A percentile compares a stretch with the other conserved stretches of the same genome.
phyloP scores from a whole-genome alignment of 768 basidiomycete species.

The Boletus sp. region DNA sequence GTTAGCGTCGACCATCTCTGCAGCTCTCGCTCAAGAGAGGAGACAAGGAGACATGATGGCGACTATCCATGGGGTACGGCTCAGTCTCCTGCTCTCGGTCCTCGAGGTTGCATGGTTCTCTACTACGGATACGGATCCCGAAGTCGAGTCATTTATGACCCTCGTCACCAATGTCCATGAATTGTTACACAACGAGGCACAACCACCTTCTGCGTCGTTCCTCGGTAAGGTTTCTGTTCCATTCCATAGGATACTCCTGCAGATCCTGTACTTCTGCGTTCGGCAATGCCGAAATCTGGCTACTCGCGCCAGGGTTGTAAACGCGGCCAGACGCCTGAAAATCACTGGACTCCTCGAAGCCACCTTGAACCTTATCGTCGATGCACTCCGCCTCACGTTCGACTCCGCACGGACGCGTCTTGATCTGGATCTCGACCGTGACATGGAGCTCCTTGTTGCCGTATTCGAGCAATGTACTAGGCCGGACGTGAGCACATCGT shows the following conservation, averaged over 20 bases:
- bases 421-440: conserved; percentile 68
- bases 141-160: conserved; percentile 58
- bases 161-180: conserved; percentile 60
- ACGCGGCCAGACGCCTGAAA: conserved; percentile 59
- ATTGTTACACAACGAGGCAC: conserved; percentile 71
- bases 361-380: conserved; percentile 62
- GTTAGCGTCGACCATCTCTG: conserved; percentile 63
- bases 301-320: conserved; percentile 47
- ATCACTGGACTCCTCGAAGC: conserved; percentile 62
- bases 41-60: conserved; percentile 85
- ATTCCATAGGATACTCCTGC: conserved; percentile 79
- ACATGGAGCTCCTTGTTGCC: conserved; percentile 78
- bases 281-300: conserved; percentile 57
- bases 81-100: conserved; percentile 71
- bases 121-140: conserved; percentile 49
- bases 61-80: conserved; percentile 70
- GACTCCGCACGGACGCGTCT: conserved; percentile 55
- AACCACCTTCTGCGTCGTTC: conserved; percentile 72
- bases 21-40: conserved; percentile 62
- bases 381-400: conserved; percentile 64
- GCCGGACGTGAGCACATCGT: conserved; percentile 64
- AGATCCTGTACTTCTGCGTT: conserved; percentile 76
- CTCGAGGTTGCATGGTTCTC: conserved; percentile 83
- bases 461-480: conserved; percentile 82
- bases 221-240: conserved; percentile 59